These are phyloP conservation scores for Blastosporella zonata DNA, from an alignment of 1,284 basidiomycete genomes.

Conservation along the genomic window DNA sequence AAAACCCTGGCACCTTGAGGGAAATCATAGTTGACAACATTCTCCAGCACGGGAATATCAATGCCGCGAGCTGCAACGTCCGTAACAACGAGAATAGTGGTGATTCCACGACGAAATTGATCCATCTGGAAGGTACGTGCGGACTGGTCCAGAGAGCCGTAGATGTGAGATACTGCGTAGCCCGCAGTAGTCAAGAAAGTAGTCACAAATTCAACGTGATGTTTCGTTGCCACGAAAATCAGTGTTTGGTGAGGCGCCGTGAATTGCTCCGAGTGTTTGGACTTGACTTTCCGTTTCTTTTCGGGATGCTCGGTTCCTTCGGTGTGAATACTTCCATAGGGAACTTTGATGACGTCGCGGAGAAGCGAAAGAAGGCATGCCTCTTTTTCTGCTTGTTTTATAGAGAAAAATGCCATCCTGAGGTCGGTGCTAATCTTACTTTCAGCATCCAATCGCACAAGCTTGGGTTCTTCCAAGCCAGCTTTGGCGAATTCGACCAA, in stretches of 20 bases:
- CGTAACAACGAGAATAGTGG: slow-evolving; percentile 91
- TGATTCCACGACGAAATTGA: slow-evolving; percentile 80
- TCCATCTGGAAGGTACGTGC: slow-evolving; percentile 93
- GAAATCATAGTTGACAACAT: slow-evolving; percentile 98
- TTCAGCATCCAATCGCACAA: slow-evolving; percentile 93
- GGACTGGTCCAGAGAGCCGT: slow-evolving; percentile 92
- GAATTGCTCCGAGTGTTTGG: slow-evolving; percentile 46
- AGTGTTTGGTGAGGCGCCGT: slow-evolving; percentile 88
- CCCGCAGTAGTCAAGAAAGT: slow-evolving; percentile 79
- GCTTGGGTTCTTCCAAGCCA: slow-evolving; percentile 90
- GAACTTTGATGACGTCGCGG: slow-evolving; percentile 85
- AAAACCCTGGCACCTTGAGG: slow-evolving; percentile 92
- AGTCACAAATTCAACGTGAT: slow-evolving; percentile 95
- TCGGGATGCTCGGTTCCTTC: slow-evolving; percentile 31
- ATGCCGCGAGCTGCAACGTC: slow-evolving; percentile 98
- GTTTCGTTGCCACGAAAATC: slow-evolving; percentile 97
- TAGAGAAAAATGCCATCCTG: slow-evolving; percentile 90
- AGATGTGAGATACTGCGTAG: slow-evolving; percentile 96
- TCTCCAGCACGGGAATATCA: slow-evolving; percentile 91
- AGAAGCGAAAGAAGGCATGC: slow-evolving; percentile 85
- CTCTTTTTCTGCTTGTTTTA: slow-evolving; percentile 94
- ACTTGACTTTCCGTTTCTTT: slow-evolving; percentile 49
- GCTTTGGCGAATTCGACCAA: slow-evolving; percentile 98
- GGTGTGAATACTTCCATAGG: slow-evolving; percentile 42
- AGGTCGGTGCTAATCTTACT: slow-evolving; percentile 94